Evolutionary conservation across 1,284 basidiomycete species (phyloP).

Genomic region (Amylostereum areolatum): DNA sequence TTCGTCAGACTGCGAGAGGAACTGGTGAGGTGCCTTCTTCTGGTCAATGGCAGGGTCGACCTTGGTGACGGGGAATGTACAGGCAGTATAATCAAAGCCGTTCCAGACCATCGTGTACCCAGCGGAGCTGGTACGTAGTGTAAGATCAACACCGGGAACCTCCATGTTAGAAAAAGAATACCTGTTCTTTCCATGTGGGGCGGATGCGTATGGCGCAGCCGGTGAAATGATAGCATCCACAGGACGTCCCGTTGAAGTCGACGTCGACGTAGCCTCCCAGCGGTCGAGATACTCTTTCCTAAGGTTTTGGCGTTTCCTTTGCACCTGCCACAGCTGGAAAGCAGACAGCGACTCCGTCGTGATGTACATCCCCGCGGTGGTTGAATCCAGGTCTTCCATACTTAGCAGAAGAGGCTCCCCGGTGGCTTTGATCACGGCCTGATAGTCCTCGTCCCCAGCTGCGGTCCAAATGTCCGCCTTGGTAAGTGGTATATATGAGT

Average conservation of each 20-base stretch:
- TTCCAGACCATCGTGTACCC: slow-evolving; percentile 19
- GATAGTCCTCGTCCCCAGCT: slow-evolving; percentile 22
- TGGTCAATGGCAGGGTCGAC: slow-evolving; percentile 28
- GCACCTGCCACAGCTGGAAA: slow-evolving; percentile 37
- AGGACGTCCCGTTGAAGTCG: slow-evolving; percentile 38
- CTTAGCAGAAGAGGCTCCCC: slow-evolving; percentile 25
- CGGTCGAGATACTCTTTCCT: slow-evolving; percentile 36
- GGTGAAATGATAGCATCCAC: slow-evolving; percentile 38
- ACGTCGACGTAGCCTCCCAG: slow-evolving; percentile 32
- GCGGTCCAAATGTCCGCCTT: slow-evolving; percentile 24
- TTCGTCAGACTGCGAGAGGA: slow-evolving; percentile 34
- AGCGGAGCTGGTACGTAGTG: slow-evolving; percentile 11
- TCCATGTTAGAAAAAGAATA: slow-evolving; percentile 12
- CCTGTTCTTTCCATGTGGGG: slow-evolving; percentile 31
- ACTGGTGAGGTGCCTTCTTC: slow-evolving; percentile 22
- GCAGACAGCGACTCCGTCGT: slow-evolving; percentile 15
- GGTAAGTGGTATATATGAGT: background rate
- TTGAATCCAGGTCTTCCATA: slow-evolving; percentile 17
- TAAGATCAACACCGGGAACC: background rate
- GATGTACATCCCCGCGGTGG: slow-evolving; percentile 5
- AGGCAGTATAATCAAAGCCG: slow-evolving; percentile 38
- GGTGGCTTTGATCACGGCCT: slow-evolving; percentile 13
- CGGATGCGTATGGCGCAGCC: slow-evolving; percentile 26
- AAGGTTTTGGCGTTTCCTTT: slow-evolving; percentile 27
- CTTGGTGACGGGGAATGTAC: slow-evolving; percentile 37